phyloP scores from a whole-genome alignment of 768 basidiomycete species.

The Suillus sp. region DNA sequence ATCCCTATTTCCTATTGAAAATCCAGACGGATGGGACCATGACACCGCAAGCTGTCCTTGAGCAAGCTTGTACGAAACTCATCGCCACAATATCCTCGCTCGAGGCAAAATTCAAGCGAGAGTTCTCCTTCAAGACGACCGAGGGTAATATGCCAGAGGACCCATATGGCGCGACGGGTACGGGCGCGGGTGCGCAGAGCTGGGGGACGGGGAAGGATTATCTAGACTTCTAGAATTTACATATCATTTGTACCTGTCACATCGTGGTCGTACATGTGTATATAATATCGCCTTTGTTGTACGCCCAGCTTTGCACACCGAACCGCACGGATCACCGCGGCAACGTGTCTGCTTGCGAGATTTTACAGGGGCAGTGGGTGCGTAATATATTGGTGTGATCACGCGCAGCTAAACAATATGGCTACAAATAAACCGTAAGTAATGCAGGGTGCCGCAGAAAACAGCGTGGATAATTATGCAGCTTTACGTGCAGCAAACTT shows the following conservation, averaged over 20 bases:
- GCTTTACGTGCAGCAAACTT: conserved; percentile 30
- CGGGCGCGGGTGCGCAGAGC: conserved; percentile 40
- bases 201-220: conserved; percentile 56
- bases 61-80: conserved; percentile 80
- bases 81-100: conserved; percentile 70
- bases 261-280: neutral
- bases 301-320: neutral
- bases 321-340: conserved; percentile 3
- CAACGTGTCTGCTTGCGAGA: neutral
- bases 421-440: neutral
- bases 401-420: neutral
- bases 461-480: conserved; percentile 3
- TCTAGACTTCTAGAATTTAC: conserved; percentile 48
- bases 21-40: conserved; percentile 90
- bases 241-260: conserved; percentile 6
- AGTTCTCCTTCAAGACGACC: conserved; percentile 78
- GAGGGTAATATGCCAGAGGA: conserved; percentile 52
- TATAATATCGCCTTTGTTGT: neutral
- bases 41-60: conserved; percentile 81
- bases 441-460: neutral
- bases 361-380: neutral
- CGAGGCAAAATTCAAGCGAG: conserved; percentile 78
- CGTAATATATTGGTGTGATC: neutral
- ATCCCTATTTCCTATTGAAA: conserved; percentile 93
- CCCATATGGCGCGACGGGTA: conserved; percentile 48